phyloP scores from a whole-genome alignment of 176 grass and related monocot genomes.

The maize (Zea mays) region DNA sequence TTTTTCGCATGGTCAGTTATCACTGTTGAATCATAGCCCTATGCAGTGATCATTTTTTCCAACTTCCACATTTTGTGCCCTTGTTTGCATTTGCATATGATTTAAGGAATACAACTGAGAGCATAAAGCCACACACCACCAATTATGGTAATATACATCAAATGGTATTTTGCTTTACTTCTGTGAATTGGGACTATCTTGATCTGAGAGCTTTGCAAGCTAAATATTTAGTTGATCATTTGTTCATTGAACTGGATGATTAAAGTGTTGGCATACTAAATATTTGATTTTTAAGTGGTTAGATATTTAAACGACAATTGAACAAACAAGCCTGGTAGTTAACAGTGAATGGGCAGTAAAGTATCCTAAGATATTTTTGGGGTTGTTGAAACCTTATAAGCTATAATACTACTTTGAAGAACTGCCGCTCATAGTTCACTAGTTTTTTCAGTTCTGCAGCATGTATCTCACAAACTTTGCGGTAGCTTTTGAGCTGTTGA shows the following conservation, averaged over 20 bases:
- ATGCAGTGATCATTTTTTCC: not conserved
- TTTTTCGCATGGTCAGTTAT: not conserved
- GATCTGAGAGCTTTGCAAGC: not conserved
- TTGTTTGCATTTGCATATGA: not conserved
- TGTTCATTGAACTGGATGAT: not conserved
- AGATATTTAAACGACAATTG: not conserved
- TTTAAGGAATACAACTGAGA: not conserved
- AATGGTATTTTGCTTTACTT: not conserved
- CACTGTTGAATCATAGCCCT: not conserved
- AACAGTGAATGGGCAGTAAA: not conserved
- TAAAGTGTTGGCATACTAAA: constrained; percentile 5
- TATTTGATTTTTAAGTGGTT: constrained; percentile 1
- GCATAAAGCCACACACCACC: not conserved
- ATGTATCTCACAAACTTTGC: not conserved
- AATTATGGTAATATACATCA: not conserved
- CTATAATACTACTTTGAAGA: not conserved
- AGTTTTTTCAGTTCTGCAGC: constrained; percentile 10
- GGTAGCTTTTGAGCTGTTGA: too few species aligned
- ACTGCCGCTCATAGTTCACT: not conserved
- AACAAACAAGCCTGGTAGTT: not conserved
- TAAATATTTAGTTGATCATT: not conserved
- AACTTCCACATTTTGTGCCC: not conserved
- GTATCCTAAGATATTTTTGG: constrained; percentile 6
- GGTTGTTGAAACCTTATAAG: not conserved
- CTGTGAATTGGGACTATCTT: not conserved